A percentile compares a stretch with the other conserved stretches of the same genome.
Conservation (phyloP, 2,329 filamentous ascomycete species). For the Trichoderma breve region DNA sequence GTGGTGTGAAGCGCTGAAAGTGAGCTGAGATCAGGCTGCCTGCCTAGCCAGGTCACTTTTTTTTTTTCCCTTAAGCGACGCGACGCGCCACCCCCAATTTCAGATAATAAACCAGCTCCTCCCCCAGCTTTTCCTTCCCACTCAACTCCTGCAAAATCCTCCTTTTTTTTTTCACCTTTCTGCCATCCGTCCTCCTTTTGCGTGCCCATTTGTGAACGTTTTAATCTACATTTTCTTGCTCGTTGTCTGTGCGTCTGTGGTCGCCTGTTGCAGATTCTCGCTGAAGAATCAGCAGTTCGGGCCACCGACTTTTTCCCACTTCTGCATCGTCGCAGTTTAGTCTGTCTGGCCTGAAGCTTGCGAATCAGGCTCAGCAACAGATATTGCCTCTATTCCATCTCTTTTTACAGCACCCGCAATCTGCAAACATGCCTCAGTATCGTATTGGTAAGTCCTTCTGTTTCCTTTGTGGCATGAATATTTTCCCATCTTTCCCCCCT, state of each 20-base stretch:
- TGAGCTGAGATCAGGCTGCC: not conserved
- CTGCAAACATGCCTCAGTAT: constrained; percentile 44
- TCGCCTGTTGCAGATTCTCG: not conserved
- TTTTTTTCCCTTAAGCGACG: constrained; percentile 19
- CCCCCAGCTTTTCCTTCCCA: constrained; percentile 7
- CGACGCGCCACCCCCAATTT: constrained; percentile 17
- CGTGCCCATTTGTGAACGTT: not conserved
- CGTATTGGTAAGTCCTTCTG: constrained; percentile 42
- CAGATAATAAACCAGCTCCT: constrained; percentile 10
- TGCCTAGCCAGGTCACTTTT: constrained; percentile 16
- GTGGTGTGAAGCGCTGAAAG: constrained; percentile 12
- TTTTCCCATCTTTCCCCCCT: not conserved
- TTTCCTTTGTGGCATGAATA: not conserved
- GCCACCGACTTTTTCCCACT: not conserved
- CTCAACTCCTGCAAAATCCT: not conserved
- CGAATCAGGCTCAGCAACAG: not conserved
- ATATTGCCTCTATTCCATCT: constrained; percentile 1
- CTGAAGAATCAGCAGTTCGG: not conserved
- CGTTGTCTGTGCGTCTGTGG: not conserved
- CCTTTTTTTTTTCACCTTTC: not conserved
- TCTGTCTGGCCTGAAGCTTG: not conserved
- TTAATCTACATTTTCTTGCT: not conserved
- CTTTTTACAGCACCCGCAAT: constrained; percentile 3
- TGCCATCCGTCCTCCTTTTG: not conserved
- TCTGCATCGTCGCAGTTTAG: constrained; percentile 18